Percentiles rank a stretch among this genome's conserved stretches.
These are phyloP conservation scores for Hypoxylon sp. DNA, from an alignment of 2,329 filamentous ascomycete species.

Conservation along the genomic window DNA sequence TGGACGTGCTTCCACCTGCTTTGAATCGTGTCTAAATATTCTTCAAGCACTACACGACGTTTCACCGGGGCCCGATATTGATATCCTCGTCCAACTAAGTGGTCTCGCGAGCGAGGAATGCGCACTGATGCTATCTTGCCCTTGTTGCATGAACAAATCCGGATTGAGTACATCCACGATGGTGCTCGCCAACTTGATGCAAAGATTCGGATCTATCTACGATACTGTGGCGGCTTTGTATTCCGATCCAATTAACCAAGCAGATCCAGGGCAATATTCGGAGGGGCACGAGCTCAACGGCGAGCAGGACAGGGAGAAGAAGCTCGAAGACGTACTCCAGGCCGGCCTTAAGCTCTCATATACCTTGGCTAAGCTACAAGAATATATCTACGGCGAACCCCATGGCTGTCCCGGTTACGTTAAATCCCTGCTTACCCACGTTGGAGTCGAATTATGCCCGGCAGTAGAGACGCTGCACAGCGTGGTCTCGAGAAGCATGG, in stretches of 20 bases:
- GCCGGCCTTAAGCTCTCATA: no score
- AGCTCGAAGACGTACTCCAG: no score
- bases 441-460: no score
- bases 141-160: slow-evolving; percentile 53
- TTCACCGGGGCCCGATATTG: slow-evolving; percentile 52
- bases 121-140: slow-evolving; percentile 55
- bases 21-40: slow-evolving; percentile 55
- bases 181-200: slow-evolving; percentile 59
- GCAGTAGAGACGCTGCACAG: no score
- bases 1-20: slow-evolving; percentile 54
- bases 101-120: slow-evolving; percentile 59
- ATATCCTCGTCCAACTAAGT: slow-evolving; percentile 55
- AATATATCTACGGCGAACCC: no score
- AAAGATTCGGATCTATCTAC: slow-evolving; percentile 58
- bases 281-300: slow-evolving; percentile 51
- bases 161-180: slow-evolving; percentile 56
- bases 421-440: no score
- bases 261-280: slow-evolving; percentile 23
- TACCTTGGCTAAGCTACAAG: no score
- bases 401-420: no score
- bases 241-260: no score
- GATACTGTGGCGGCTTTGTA: slow-evolving; percentile 51
- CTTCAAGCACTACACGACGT: slow-evolving; percentile 57
- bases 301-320: slow-evolving; percentile 55
- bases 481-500: no score